Evolutionary conservation across 805 yeast species (phyloP).

Genomic region (Yarrowia sp.): DNA sequence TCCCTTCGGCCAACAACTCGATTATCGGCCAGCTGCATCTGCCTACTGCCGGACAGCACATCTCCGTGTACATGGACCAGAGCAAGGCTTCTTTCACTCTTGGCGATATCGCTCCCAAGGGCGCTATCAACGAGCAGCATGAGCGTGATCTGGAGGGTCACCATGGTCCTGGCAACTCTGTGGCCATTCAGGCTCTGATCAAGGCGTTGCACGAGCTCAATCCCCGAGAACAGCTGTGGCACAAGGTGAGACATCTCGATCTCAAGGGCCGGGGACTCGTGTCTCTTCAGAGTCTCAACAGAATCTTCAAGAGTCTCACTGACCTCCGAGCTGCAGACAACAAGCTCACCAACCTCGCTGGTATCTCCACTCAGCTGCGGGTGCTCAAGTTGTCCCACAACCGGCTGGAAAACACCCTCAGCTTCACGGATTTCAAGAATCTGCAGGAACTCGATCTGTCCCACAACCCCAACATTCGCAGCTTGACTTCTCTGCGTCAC

Average conservation of each 20-base stretch:
- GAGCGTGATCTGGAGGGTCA: conserved; percentile 35
- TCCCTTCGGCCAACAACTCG: conserved; percentile 17
- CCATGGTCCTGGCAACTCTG: conserved; percentile 34
- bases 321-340: conserved; percentile 54
- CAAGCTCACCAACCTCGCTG: conserved; percentile 54
- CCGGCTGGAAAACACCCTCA: conserved; percentile 54
- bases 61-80: conserved; percentile 37
- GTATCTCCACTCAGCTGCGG: conserved; percentile 54
- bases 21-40: conserved; percentile 22
- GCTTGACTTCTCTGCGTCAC: conserved; percentile 50
- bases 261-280: conserved; percentile 51
- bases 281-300: conserved; percentile 54
- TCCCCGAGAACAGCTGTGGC: conserved; percentile 54
- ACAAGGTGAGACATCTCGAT: conserved; percentile 50
- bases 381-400: conserved; percentile 53
- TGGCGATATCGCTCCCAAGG: neutral
- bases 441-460: conserved; percentile 55
- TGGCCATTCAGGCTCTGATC: conserved; percentile 49
- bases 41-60: conserved; percentile 21
- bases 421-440: conserved; percentile 53
- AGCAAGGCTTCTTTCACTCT: conserved; percentile 14
- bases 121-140: neutral
- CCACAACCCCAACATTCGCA: conserved; percentile 50
- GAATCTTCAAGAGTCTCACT: conserved; percentile 54
- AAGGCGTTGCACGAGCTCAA: conserved; percentile 54